phyloP scores from a whole-genome alignment of 441 rosid species.

The Hypseocharis bilobata region DNA sequence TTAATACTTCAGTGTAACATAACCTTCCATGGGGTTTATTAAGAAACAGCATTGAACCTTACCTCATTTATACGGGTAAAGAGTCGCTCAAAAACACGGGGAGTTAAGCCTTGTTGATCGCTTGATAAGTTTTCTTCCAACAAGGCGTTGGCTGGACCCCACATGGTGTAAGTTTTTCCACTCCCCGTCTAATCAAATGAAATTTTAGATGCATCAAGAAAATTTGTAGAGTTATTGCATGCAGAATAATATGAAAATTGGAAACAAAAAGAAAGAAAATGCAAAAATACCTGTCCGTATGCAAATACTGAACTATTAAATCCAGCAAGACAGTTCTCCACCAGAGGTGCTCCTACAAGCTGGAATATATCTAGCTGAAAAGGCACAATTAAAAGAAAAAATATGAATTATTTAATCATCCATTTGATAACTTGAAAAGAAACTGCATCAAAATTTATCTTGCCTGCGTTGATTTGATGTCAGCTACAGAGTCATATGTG shows the following conservation, averaged over 20 bases:
- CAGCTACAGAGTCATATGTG: constrained; percentile 86
- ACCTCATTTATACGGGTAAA: constrained; percentile 87
- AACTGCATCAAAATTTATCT: constrained; percentile 5
- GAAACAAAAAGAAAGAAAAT: background rate
- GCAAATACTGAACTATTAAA: constrained; percentile 99
- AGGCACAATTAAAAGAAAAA: constrained; percentile 10
- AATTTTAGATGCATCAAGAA: constrained; percentile 13
- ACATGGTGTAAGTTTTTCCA: constrained; percentile 96
- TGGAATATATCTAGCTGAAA: constrained; percentile 73
- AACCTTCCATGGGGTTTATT: background rate
- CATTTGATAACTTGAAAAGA: background rate
- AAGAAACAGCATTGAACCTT: constrained; percentile 17
- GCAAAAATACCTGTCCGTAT: constrained; percentile 72
- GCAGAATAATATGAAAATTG: constrained; percentile 5
- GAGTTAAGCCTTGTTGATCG: constrained; percentile 88
- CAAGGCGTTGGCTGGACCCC: constrained; percentile 91
- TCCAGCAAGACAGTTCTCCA: constrained; percentile 94
- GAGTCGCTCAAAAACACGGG: constrained; percentile 76
- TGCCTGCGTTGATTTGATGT: constrained; percentile 70
- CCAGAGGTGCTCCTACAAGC: constrained; percentile 83
- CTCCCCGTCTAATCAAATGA: constrained; percentile 70
- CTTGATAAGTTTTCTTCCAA: constrained; percentile 51
- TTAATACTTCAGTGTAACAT: background rate
- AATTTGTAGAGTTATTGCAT: constrained; percentile 12
- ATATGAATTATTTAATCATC: constrained; percentile 2